Evolutionary conservation across 2,329 filamentous ascomycete species (phyloP).

Genomic region (Colletotrichum sansevieriae): DNA sequence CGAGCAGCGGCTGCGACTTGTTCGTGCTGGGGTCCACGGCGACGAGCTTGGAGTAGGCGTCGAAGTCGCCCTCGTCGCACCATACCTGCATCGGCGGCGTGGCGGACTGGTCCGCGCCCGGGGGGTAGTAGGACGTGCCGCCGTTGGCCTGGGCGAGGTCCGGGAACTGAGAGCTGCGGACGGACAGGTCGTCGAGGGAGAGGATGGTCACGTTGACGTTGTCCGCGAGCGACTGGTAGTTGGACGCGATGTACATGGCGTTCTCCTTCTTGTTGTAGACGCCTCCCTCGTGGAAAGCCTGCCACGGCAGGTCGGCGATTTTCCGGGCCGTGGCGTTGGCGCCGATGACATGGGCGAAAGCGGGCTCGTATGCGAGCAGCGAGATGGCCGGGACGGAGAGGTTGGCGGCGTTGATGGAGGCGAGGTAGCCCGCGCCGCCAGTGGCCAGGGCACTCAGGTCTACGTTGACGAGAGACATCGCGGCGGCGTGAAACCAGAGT

Average conservation of each 20-base stretch:
- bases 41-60: conserved; percentile 34
- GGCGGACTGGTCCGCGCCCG: conserved; percentile 34
- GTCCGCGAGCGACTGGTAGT: conserved; percentile 35
- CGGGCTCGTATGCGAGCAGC: conserved; percentile 35
- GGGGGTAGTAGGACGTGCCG: conserved; percentile 43
- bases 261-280: conserved; percentile 42
- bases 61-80: conserved; percentile 41
- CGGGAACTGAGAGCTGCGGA: conserved; percentile 43
- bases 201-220: conserved; percentile 44
- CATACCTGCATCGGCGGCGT: conserved; percentile 44
- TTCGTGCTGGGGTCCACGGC: conserved; percentile 43
- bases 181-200: conserved; percentile 42
- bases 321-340: conserved; percentile 35
- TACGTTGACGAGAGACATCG: conserved; percentile 36
- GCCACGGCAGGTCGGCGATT: conserved; percentile 38
- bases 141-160: conserved; percentile 44
- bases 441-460: conserved; percentile 38
- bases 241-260: conserved; percentile 41
- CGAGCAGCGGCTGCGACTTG: conserved; percentile 37
- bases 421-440: conserved; percentile 38
- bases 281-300: conserved; percentile 43
- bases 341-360: conserved; percentile 35
- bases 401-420: conserved; percentile 36
- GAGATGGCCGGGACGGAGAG: conserved; percentile 32
- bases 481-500: conserved; percentile 29